These are phyloP conservation scores for Pichia rugopelliculosa DNA, from an alignment of 805 yeast genomes.

Conservation along the genomic window DNA sequence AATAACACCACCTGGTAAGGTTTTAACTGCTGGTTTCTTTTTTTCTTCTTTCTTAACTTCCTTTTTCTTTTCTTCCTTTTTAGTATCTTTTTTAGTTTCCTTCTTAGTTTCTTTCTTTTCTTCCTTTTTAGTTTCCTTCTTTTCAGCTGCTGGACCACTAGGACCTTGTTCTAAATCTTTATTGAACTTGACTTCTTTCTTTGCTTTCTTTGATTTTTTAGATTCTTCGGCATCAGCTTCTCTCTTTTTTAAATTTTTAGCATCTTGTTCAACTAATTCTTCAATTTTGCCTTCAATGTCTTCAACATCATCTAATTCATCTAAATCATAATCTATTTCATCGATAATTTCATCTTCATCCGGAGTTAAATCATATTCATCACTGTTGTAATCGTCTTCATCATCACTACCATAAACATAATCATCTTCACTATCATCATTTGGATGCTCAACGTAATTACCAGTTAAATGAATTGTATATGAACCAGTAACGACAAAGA, in stretches of 20 bases:
- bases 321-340: slow-evolving; percentile 48
- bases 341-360: slow-evolving; percentile 62
- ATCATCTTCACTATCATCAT: slow-evolving; percentile 56
- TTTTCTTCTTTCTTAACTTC: slow-evolving; percentile 23
- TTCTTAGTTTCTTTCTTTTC: slow-evolving; percentile 17
- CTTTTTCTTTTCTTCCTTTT: slow-evolving; percentile 18
- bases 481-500: slow-evolving; percentile 92
- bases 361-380: slow-evolving; percentile 63
- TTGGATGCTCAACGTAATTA: slow-evolving; percentile 94
- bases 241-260: slow-evolving; percentile 32
- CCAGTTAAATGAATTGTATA: slow-evolving; percentile 90
- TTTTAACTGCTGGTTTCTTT: slow-evolving; percentile 63
- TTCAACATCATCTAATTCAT: slow-evolving; percentile 59
- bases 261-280: slow-evolving; percentile 62
- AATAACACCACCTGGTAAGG: slow-evolving; percentile 86
- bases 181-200: slow-evolving; percentile 67
- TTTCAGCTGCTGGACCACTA: slow-evolving; percentile 31
- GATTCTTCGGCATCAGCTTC: slow-evolving; percentile 22
- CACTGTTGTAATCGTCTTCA: slow-evolving; percentile 42
- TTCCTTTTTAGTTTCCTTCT: slow-evolving; percentile 25
- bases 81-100: slow-evolving; percentile 23
- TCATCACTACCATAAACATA: slow-evolving; percentile 43
- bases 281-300: slow-evolving; percentile 68
- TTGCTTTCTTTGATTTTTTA: slow-evolving; percentile 31
- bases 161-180: slow-evolving; percentile 94